Evolutionary conservation across 352 stramenopile species (phyloP).

Genomic region (Aphanomyces cochlioides): DNA sequence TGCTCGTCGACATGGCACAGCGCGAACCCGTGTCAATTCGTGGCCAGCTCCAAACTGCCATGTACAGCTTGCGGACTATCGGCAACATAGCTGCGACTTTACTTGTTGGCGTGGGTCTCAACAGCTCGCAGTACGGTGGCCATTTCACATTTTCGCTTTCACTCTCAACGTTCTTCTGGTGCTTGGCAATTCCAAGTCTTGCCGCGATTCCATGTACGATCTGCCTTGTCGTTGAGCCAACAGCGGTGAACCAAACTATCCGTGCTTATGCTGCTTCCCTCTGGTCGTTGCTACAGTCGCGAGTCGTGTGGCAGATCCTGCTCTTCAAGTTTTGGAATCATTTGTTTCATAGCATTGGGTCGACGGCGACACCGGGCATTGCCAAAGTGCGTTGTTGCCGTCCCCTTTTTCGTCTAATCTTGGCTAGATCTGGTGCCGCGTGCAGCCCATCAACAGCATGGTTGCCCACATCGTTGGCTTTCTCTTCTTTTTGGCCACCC

Average conservation of each 20-base stretch:
- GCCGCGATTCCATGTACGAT: background rate
- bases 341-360: constrained; percentile 13
- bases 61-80: constrained; percentile 12
- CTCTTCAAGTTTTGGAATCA: constrained; percentile 12
- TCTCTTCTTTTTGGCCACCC: background rate
- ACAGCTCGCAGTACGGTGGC: constrained; percentile 5
- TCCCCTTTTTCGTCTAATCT: too few relatives aligned
- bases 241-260: background rate
- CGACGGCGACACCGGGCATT: background rate
- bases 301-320: constrained; percentile 24
- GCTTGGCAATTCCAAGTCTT: background rate
- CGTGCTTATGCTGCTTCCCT: background rate
- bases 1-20: constrained; percentile 71
- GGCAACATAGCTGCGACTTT: background rate
- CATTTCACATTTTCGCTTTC: too few relatives aligned
- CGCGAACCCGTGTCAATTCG: constrained; percentile 61
- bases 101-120: constrained; percentile 16
- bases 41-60: constrained; percentile 32
- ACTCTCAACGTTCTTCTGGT: too few relatives aligned
- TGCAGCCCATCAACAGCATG: background rate
- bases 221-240: constrained; percentile 2
- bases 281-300: constrained; percentile 18
- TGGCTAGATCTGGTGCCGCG: background rate
- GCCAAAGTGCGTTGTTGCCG: background rate
- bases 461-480: constrained; percentile 7